Percentiles rank a stretch among this genome's conserved stretches.
These are phyloP conservation scores for Neopestalotiopsis sp. DNA, from an alignment of 2,329 filamentous ascomycete species.

Conservation along the genomic window DNA sequence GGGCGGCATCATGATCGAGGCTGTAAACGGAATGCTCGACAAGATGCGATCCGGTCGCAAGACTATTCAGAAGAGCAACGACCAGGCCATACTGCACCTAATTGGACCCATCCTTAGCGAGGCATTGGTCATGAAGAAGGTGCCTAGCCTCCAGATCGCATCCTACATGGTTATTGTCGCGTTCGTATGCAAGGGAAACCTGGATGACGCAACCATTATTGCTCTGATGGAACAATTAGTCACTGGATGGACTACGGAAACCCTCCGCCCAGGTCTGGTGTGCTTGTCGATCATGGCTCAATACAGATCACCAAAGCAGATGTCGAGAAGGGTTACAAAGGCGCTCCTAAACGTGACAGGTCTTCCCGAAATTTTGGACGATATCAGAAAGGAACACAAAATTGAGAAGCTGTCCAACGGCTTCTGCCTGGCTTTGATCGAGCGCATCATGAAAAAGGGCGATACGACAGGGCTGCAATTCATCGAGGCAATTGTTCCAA, in stretches of 20 bases:
- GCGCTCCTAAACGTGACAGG: constrained; percentile 69
- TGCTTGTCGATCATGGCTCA: constrained; percentile 84
- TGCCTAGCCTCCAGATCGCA: constrained; percentile 80
- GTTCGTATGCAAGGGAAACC: constrained; percentile 79
- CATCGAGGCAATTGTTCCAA: constrained; percentile 66
- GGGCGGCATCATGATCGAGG: constrained; percentile 86
- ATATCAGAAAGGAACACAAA: constrained; percentile 68
- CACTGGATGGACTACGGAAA: constrained; percentile 76
- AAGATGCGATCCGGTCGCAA: constrained; percentile 76
- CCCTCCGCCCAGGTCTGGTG: constrained; percentile 74
- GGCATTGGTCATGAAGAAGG: constrained; percentile 76
- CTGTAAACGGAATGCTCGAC: constrained; percentile 83
- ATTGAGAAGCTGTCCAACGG: constrained; percentile 76
- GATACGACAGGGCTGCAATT: constrained; percentile 61
- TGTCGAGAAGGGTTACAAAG: constrained; percentile 74
- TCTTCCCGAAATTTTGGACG: constrained; percentile 63
- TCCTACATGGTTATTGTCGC: constrained; percentile 92
- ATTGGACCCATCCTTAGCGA: constrained; percentile 75
- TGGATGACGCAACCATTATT: constrained; percentile 81
- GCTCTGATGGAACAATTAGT: constrained; percentile 90
- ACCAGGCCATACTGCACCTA: constrained; percentile 76
- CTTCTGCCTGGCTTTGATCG: constrained; percentile 69
- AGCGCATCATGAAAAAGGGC: constrained; percentile 65
- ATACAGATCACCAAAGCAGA: constrained; percentile 71
- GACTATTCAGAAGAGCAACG: constrained; percentile 78